Base-by-base conservation (phyloP, 345 rosid species). In the Gossypium thurberi region DNA sequence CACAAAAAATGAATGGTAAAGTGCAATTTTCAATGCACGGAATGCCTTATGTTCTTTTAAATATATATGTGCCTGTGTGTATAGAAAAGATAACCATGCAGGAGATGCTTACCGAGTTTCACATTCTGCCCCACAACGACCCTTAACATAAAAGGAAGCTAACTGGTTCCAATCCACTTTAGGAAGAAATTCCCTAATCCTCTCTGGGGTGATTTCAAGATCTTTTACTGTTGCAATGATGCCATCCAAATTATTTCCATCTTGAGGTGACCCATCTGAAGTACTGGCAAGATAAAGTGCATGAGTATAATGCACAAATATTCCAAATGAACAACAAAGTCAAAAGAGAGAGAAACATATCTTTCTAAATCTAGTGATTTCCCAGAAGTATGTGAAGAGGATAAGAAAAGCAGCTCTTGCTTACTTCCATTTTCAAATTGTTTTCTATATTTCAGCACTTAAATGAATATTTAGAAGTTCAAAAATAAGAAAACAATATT, bases 61-160 rank as follows among this genome's bases (percentile, higher is more conserved):
- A 6, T 56, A 20, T 56, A 18, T 56, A 18, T 55, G 40, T 4
- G 40, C 40, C 11, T 20, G 21, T 50, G 9, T 20, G 20, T 10
- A 56, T 21, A 15, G 37, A 70, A 61, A 65, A 66, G 8, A 51
- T 18, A 58, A 78, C 58, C 59, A 50, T 28, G 50, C 46, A 76
- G 71, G 53, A 63, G 65, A 57, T 74, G 65, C 83, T 81, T 85
- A 95, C 99, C 82, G 88, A 74, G 96, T 85, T 85, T 87, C 88
- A 78, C 99, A 95, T 84, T 92, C 98, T 68, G 94, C 85, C 78
- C 91, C 96, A 76, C 88, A 81, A 64, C 84, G 97, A 83, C 85
- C 87, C 42, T 69, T 71, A 26, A 85, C 79, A 72, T 83, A 84
- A 76, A 74, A 71, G 11, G 91, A 89, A 62, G 98, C 91, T 81